These are phyloP conservation scores for Tylopilus felleus DNA, from an alignment of 768 basidiomycete genomes.

Conservation along the genomic window DNA sequence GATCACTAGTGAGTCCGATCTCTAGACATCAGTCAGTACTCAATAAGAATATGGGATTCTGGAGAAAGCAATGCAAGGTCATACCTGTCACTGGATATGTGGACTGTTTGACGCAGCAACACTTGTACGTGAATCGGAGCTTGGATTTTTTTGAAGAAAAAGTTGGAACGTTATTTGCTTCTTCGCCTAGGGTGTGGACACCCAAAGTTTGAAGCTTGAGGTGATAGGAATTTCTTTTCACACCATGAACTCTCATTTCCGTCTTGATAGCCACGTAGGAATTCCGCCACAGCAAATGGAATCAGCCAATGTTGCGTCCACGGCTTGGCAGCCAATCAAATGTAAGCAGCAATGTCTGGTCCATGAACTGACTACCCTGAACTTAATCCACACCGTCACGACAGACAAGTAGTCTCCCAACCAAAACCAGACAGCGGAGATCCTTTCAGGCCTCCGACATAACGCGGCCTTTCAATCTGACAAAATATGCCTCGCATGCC, in stretches of 20 bases:
- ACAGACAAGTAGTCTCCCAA: conserved; percentile 13
- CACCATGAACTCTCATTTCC: conserved; percentile 8
- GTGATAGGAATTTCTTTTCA: conserved; percentile 2
- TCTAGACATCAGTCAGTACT: background rate
- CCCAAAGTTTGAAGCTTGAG: background rate
- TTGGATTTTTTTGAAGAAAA: background rate
- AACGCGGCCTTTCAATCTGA: conserved; percentile 26
- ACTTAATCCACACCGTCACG: conserved; percentile 2
- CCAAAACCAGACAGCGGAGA: conserved; percentile 27
- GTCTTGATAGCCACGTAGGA: conserved; percentile 1
- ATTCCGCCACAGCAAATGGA: conserved; percentile 3
- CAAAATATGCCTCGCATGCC: conserved; percentile 20
- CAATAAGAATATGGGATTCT: background rate
- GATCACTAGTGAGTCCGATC: background rate
- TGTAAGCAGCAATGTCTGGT: conserved; percentile 9
- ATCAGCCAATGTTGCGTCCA: background rate
- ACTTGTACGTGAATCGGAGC: background rate
- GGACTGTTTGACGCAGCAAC: background rate
- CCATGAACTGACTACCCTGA: conserved; percentile 15
- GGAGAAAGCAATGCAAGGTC: background rate
- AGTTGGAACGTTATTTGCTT: background rate
- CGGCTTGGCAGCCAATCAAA: conserved; percentile 11
- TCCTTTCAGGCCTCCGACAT: conserved; percentile 12
- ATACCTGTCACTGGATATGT: background rate
- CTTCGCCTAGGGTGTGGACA: background rate